A percentile compares a stretch with the other conserved stretches of the same genome.
phyloP scores from a whole-genome alignment of 2,329 filamentous ascomycete genomes.

The Aspergillus hiratsukae region DNA sequence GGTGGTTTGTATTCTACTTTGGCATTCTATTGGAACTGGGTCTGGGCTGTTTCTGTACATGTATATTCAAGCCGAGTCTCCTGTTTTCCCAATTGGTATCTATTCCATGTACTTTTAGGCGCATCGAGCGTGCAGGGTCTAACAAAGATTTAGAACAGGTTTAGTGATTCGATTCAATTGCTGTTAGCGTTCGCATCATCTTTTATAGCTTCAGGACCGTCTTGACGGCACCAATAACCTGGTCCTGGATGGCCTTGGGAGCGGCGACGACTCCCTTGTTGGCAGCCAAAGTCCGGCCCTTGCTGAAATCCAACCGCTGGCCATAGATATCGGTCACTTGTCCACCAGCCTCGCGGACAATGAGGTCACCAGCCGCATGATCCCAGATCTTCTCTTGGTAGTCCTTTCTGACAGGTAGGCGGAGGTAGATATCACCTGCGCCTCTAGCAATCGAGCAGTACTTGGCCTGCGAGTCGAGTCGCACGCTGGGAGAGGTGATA shows the following conservation, averaged over 20 bases:
- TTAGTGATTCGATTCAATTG: neutral
- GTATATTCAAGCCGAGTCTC: constrained; percentile 22
- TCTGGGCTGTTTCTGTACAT: constrained; percentile 20
- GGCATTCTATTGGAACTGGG: constrained; percentile 4
- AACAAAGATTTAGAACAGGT: constrained; percentile 10
- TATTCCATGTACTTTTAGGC: constrained; percentile 31
- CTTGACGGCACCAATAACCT: constrained; percentile 78
- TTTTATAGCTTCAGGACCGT: constrained; percentile 60
- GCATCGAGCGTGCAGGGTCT: constrained; percentile 25
- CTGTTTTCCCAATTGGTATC: constrained; percentile 27
- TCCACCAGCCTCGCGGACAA: constrained; percentile 90
- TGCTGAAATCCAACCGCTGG: constrained; percentile 77
- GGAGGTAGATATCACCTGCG: constrained; percentile 89
- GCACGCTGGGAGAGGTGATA: constrained; percentile 82
- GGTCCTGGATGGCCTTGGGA: constrained; percentile 66
- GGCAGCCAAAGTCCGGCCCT: constrained; percentile 75
- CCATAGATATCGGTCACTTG: constrained; percentile 86
- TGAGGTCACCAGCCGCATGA: constrained; percentile 89
- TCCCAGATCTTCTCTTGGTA: constrained; percentile 99
- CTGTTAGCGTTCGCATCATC: neutral
- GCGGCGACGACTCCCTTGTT: constrained; percentile 96
- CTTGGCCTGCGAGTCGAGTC: constrained; percentile 98
- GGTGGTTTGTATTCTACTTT: constrained; percentile 22
- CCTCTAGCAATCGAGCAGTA: constrained; percentile 93
- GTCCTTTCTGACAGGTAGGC: constrained; percentile 75